Conservation (phyloP, 2,329 filamentous ascomycete species). For the Cylindrodendrum hubeiense region DNA sequence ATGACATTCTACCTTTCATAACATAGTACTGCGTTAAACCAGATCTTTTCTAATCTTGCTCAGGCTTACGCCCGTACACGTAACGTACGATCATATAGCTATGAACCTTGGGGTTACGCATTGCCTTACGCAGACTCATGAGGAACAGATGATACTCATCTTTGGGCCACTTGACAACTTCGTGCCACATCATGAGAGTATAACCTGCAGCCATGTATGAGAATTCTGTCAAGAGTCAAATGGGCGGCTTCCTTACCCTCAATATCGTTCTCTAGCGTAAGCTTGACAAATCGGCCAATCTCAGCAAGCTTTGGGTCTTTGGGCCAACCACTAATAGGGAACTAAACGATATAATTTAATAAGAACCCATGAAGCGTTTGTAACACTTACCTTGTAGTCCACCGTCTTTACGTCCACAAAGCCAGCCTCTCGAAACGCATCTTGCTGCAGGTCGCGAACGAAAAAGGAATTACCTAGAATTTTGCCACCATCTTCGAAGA, state of each 20-base stretch:
- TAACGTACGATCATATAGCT: conserved; percentile 36
- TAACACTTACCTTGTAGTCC: conserved; percentile 30
- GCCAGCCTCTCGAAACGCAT: conserved; percentile 28
- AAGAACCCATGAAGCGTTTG: background rate
- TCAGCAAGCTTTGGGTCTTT: conserved; percentile 30
- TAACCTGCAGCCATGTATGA: conserved; percentile 3
- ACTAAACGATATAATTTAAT: background rate
- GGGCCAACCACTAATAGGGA: conserved; percentile 34
- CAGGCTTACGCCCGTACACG: conserved; percentile 32
- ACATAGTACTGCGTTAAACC: too few species aligned
- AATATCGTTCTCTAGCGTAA: conserved; percentile 36
- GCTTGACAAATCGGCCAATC: conserved; percentile 27
- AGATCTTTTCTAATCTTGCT: background rate
- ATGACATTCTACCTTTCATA: conserved; percentile 79
- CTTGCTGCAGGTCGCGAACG: conserved; percentile 24
- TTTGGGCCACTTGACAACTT: conserved; percentile 33
- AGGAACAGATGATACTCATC: conserved; percentile 37
- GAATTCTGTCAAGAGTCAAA: background rate
- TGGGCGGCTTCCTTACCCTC: conserved; percentile 26
- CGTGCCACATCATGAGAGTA: conserved; percentile 30
- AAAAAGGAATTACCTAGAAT: conserved; percentile 21
- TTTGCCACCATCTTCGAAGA: conserved; percentile 34
- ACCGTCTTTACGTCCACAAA: conserved; percentile 32
- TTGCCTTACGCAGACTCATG: conserved; percentile 29
- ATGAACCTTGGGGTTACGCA: conserved; percentile 31